Evolutionary conservation across 139 green algal species (phyloP).

Genomic region (Spirogloea muscicola): DNA sequence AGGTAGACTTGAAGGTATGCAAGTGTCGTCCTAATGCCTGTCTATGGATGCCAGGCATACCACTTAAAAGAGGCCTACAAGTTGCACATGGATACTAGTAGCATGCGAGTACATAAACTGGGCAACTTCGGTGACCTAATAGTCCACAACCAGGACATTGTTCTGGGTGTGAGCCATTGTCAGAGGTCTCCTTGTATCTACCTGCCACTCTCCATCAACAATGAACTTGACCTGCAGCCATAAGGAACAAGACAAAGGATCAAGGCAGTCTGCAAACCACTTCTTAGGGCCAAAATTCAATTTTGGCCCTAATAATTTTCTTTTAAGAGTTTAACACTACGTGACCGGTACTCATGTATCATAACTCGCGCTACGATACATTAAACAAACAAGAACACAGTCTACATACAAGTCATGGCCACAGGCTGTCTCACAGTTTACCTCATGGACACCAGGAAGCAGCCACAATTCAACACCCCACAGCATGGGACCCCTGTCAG

Average conservation of each 20-base stretch:
- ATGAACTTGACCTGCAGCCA: slow-evolving; percentile 37
- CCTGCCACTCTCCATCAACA: slow-evolving; percentile 24
- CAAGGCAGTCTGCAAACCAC: not conserved
- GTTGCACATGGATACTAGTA: too few species aligned
- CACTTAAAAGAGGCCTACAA: too few species aligned
- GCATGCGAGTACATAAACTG: too few species aligned
- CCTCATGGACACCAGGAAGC: slow-evolving; percentile 19
- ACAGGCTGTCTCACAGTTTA: not conserved
- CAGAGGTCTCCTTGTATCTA: slow-evolving; percentile 9
- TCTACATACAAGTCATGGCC: not conserved
- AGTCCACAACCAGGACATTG: slow-evolving; percentile 23
- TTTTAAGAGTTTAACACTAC: not conserved
- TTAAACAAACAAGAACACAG: not conserved
- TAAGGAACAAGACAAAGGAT: not conserved
- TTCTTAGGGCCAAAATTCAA: not conserved
- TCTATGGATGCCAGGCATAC: too few species aligned
- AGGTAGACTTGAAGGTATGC: too few species aligned
- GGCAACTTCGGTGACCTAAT: too few species aligned
- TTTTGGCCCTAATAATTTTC: too few species aligned
- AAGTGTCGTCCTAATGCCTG: too few species aligned
- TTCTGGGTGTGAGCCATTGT: slow-evolving; percentile 4
- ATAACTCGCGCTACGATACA: not conserved
- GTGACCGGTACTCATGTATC: not conserved
- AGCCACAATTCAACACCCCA: slow-evolving; percentile 16
- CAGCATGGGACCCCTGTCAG: slow-evolving; percentile 17